A percentile compares a stretch with the other conserved stretches of the same genome.
phyloP scores from a whole-genome alignment of 2,329 filamentous ascomycete genomes.

The Xylariaceae sp. region DNA sequence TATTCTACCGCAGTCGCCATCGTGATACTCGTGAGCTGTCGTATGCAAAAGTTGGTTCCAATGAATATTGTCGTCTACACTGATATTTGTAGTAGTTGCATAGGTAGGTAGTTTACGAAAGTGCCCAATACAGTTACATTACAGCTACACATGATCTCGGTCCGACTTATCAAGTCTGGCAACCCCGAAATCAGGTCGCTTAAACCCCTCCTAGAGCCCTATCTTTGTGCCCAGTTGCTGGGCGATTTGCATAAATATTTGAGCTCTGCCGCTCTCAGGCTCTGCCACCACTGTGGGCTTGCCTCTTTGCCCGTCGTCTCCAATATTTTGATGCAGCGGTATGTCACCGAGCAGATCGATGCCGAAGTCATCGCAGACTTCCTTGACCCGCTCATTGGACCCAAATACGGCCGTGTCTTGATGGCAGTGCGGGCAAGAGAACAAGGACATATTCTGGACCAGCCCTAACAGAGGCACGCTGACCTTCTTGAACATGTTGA shows the following conservation, averaged over 20 bases:
- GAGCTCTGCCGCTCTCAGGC: constrained; percentile 66
- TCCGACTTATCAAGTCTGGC: no score
- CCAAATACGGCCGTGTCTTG: constrained; percentile 74
- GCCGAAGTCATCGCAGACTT: constrained; percentile 64
- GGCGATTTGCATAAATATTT: constrained; percentile 68
- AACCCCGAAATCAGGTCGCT: no score
- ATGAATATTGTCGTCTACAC: no score
- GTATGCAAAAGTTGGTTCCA: no score
- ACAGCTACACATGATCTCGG: no score
- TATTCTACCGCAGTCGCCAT: no score
- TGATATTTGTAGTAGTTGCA: no score
- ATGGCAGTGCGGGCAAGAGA: constrained; percentile 72
- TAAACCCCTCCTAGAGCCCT: constrained; percentile 26
- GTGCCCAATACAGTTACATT: no score
- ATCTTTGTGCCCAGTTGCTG: constrained; percentile 46
- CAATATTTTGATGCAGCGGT: constrained; percentile 79
- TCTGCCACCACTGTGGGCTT: constrained; percentile 88
- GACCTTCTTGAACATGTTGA: constrained; percentile 88
- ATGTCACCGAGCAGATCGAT: constrained; percentile 85
- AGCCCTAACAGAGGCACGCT: constrained; percentile 76
- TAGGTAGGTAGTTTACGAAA: no score
- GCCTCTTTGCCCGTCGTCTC: constrained; percentile 78
- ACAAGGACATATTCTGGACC: constrained; percentile 88
- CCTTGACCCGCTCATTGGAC: constrained; percentile 55
- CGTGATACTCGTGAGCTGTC: no score